Evolutionary conservation across 106 monocot genomes (phyloP).

Genomic region (Allium cepa): DNA sequence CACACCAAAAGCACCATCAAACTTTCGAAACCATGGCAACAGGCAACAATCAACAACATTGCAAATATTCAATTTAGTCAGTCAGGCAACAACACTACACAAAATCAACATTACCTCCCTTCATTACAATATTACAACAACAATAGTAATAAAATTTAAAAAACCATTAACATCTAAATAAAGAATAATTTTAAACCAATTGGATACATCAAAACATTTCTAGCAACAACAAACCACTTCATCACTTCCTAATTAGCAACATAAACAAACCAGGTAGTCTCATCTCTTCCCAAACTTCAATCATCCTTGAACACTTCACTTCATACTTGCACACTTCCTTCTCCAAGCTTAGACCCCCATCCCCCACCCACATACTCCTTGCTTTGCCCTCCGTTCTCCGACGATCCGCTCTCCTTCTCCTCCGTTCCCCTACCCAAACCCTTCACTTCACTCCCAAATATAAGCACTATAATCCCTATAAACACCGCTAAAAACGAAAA

Average conservation of each 20-base stretch:
- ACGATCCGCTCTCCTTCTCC: slow-evolving; percentile 6
- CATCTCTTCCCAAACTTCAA: neutral
- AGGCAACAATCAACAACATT: too few species aligned
- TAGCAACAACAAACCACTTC: too few species aligned
- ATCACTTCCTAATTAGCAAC: too few species aligned
- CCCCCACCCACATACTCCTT: slow-evolving; percentile 1
- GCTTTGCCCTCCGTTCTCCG: slow-evolving; percentile 6
- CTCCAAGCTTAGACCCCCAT: neutral
- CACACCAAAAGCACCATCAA: too few species aligned
- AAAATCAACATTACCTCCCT: too few species aligned
- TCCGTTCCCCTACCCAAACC: slow-evolving; percentile 6
- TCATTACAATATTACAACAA: too few species aligned
- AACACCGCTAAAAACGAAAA: slow-evolving; percentile 23
- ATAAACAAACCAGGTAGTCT: neutral
- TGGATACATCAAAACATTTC: neutral
- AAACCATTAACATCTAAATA: neutral
- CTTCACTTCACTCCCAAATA: slow-evolving; percentile 31
- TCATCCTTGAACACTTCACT: neutral
- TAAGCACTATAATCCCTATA: slow-evolving; percentile 26
- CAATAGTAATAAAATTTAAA: too few species aligned
- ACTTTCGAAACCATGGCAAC: too few species aligned
- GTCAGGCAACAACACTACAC: too few species aligned
- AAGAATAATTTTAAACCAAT: neutral
- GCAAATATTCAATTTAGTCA: too few species aligned
- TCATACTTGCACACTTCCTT: slow-evolving; percentile 6